A percentile compares a stretch with the other conserved stretches of the same genome.
Conservation (phyloP, 1,139 yeast species). For the Yamadazyma songkhlaensis region DNA sequence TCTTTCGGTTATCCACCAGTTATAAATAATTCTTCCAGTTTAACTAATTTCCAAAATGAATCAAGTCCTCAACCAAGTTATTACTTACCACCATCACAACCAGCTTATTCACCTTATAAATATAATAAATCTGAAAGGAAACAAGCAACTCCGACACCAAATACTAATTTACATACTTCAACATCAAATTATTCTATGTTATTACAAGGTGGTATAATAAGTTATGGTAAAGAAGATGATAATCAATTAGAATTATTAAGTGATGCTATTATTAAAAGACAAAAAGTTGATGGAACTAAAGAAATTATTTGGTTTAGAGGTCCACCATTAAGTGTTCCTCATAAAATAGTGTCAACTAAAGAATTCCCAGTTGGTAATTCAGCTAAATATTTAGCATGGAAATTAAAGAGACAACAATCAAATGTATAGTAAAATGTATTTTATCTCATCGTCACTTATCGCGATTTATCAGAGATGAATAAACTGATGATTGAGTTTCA, state of each 20-base stretch:
- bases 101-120: slow-evolving; percentile 5
- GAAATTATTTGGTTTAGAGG: slow-evolving; percentile 79
- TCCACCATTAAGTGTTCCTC: slow-evolving; percentile 64
- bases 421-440: slow-evolving; percentile 1
- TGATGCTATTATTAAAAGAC: slow-evolving; percentile 23
- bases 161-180: slow-evolving; percentile 26
- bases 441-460: neutral
- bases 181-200: slow-evolving; percentile 37
- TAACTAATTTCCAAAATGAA: neutral
- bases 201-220: slow-evolving; percentile 40
- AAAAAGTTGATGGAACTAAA: slow-evolving; percentile 18
- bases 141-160: slow-evolving; percentile 20
- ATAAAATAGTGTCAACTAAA: slow-evolving; percentile 37
- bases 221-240: slow-evolving; percentile 31
- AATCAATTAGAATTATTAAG: slow-evolving; percentile 17
- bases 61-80: neutral
- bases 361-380: slow-evolving; percentile 57
- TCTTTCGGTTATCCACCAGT: slow-evolving; percentile 14
- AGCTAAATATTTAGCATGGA: slow-evolving; percentile 72
- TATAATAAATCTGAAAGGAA: slow-evolving; percentile 13
- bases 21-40: neutral
- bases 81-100: neutral
- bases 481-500: slow-evolving; percentile 49
- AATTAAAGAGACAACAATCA: slow-evolving; percentile 15
- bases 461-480: slow-evolving; percentile 4